Base-by-base conservation (phyloP, 768 basidiomycete genomes). In the Russula earlei region DNA sequence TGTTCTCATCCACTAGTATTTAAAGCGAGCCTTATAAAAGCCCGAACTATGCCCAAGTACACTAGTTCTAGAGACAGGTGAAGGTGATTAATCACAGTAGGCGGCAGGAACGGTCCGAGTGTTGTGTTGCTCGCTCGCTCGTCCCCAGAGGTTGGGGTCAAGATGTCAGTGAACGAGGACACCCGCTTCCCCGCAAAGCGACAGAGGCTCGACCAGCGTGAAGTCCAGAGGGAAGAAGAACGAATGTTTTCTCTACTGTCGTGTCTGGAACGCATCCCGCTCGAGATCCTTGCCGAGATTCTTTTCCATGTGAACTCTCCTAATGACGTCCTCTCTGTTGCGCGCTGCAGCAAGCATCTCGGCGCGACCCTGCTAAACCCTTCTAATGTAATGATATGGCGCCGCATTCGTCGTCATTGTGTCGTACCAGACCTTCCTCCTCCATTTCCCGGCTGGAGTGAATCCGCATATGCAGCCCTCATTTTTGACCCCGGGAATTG, bases 251-350 rank as follows among this genome's bases (percentile, higher is more conserved):
- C 33, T 46, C 20, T 5, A 5, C 41, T 40, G 25, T 51, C 59
- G 10, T 29, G 27, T 50, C 47, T 54, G 27, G 60, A 62, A 36
- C 58, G 58, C 46, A 22, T 87, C 4, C 85, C 86, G 11, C 64
- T 83, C 38, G 86, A 88, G 62, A 70, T 88, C 14, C 65, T 86
- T 6, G 77, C 80, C 4, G 84, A 85, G 62, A 76, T 87, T 46
- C 74, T 87, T 19, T 66, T 78, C 7, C 69, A 70, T 48, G 77
- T 78, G 0, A 57, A 67, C 5, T 84, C 81, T 0, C 75, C 82
- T 1, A 71, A 72, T 47, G 79, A 82, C 56, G 69, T 85, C 12
- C 73, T 87, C 36, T 74, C 84, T 2, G 68, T 85, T 5, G 74
- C 83, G 11, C 77, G 83, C 7, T 77, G 76, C 37, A 81, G 73